Evolutionary conservation across 805 yeast genomes (phyloP).

Genomic region (Cyberlindnera amylophila): DNA sequence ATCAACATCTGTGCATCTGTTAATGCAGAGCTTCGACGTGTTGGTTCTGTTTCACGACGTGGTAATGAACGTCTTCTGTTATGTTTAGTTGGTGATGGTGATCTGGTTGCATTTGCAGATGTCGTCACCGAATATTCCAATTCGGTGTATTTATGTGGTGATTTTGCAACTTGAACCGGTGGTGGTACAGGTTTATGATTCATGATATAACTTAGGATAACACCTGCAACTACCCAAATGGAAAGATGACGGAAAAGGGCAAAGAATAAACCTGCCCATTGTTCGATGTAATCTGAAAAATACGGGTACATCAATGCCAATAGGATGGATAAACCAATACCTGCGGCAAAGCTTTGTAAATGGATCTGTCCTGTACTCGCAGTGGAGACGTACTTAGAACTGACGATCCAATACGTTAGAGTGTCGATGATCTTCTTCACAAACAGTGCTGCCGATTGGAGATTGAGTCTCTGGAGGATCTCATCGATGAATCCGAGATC

Average conservation of each 20-base stretch:
- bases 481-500: slow-evolving; percentile 8
- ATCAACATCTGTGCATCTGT: slow-evolving; percentile 15
- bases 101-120: slow-evolving; percentile 5
- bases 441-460: slow-evolving; percentile 4
- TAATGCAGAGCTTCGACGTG: background rate
- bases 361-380: slow-evolving; percentile 25
- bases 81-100: slow-evolving; percentile 9
- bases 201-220: slow-evolving; percentile 15
- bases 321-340: slow-evolving; percentile 17
- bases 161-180: too few relatives aligned
- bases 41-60: slow-evolving; percentile 12
- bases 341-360: slow-evolving; percentile 26
- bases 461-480: slow-evolving; percentile 16
- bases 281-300: slow-evolving; percentile 19
- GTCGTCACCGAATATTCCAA: slow-evolving; percentile 23
- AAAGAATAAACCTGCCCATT: slow-evolving; percentile 23
- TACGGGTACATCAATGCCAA: slow-evolving; percentile 25
- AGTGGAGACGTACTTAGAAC: slow-evolving; percentile 22
- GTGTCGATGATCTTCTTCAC: slow-evolving; percentile 1
- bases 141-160: slow-evolving; percentile 13
- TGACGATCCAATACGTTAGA: slow-evolving; percentile 8
- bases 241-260: slow-evolving; percentile 18
- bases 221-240: slow-evolving; percentile 20
- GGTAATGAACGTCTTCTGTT: slow-evolving; percentile 1
- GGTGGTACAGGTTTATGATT: slow-evolving; percentile 7